These are phyloP conservation scores for Posidonia oceanica DNA, from an alignment of 116 monocot species.

Conservation along the genomic window DNA sequence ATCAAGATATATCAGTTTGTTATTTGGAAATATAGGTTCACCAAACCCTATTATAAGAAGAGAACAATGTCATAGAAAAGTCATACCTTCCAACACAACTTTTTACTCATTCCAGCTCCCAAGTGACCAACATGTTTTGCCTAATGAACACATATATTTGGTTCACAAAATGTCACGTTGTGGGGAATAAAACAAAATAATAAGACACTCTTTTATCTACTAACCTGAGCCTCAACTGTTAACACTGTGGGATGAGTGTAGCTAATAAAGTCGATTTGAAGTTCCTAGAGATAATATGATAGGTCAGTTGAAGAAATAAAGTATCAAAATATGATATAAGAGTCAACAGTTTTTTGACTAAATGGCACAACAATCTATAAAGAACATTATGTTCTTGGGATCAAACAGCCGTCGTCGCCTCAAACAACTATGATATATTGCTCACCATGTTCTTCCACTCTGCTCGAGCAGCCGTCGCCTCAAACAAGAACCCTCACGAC, in stretches of 20 bases:
- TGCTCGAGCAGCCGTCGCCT: too few relatives aligned
- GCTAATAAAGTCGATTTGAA: constrained; percentile 49
- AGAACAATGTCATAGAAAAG: background rate
- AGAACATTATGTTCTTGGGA: too few relatives aligned
- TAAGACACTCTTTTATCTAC: constrained; percentile 1
- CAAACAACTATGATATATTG: too few relatives aligned
- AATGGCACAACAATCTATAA: background rate
- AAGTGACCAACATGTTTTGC: constrained; percentile 87
- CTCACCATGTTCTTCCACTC: too few relatives aligned
- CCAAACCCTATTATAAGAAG: background rate
- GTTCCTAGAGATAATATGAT: constrained; percentile 35
- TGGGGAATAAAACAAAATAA: background rate
- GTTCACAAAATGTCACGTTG: background rate
- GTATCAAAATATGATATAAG: background rate
- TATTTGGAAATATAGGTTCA: background rate
- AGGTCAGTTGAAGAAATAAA: background rate
- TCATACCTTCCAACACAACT: constrained; percentile 73
- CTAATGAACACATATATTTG: constrained; percentile 22
- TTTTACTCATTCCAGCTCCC: constrained; percentile 73
- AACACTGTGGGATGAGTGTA: constrained; percentile 75
- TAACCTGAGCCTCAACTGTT: constrained; percentile 91
- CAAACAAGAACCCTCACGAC: too few relatives aligned
- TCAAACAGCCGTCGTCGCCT: too few relatives aligned
- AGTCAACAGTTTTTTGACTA: background rate
- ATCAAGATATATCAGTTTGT: background rate